Evolutionary conservation across 2,329 filamentous ascomycete genomes (phyloP).

Genomic region (Calonectria crousiana): DNA sequence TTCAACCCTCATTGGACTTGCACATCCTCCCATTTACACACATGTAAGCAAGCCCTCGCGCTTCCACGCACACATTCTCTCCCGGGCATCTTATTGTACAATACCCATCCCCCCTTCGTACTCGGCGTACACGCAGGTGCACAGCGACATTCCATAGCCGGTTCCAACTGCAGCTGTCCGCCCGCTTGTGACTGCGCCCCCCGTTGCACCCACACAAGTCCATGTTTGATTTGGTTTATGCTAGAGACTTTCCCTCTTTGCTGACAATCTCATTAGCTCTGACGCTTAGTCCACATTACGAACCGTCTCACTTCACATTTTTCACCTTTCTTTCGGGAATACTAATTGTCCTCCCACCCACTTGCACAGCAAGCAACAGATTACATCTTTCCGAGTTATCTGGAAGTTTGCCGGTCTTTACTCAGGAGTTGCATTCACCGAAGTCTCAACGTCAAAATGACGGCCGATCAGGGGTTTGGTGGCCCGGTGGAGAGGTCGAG

Average conservation of each 20-base stretch:
- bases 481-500: slow-evolving; percentile 52
- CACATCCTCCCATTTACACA: slow-evolving; percentile 30
- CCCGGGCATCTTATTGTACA: slow-evolving; percentile 20
- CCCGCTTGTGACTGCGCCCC: slow-evolving; percentile 36
- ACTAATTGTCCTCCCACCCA: background rate
- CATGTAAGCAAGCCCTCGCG: slow-evolving; percentile 41
- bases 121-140: slow-evolving; percentile 33
- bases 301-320: background rate
- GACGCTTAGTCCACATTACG: slow-evolving; percentile 10
- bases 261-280: slow-evolving; percentile 28
- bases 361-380: background rate
- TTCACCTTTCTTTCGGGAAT: background rate
- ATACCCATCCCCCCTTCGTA: slow-evolving; percentile 22
- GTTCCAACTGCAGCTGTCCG: slow-evolving; percentile 44
- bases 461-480: slow-evolving; percentile 62
- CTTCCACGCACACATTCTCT: slow-evolving; percentile 24
- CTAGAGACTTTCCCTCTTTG: slow-evolving; percentile 10
- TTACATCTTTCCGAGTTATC: background rate
- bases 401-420: background rate
- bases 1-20: slow-evolving; percentile 14
- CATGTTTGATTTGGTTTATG: slow-evolving; percentile 21
- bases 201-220: slow-evolving; percentile 26
- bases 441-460: slow-evolving; percentile 43
- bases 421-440: background rate
- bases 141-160: slow-evolving; percentile 37